A percentile compares a stretch with the other conserved stretches of the same genome.
phyloP scores from a whole-genome alignment of 2,329 filamentous ascomycete genomes.

The Alternaria viburni region DNA sequence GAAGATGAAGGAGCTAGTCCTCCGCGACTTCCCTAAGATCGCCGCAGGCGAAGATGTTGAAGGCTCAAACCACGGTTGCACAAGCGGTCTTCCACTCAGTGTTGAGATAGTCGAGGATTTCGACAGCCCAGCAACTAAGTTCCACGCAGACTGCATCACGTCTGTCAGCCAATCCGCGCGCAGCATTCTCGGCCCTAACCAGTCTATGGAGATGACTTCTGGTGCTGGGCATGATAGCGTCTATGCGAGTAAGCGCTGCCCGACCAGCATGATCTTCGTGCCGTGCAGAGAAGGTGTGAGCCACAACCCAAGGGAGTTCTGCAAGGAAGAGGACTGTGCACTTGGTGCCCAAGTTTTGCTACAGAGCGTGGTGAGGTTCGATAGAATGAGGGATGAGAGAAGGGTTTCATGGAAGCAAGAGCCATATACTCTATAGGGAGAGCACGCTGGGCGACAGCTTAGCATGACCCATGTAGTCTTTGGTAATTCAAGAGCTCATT shows the following conservation, averaged over 20 bases:
- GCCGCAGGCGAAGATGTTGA: constrained; percentile 63
- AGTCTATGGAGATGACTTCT: constrained; percentile 62
- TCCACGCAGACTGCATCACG: constrained; percentile 70
- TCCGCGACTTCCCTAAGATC: constrained; percentile 64
- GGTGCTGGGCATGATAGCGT: constrained; percentile 69
- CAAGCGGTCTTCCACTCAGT: constrained; percentile 57
- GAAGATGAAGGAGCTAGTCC: constrained; percentile 63
- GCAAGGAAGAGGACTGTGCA: constrained; percentile 54
- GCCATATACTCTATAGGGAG: constrained; percentile 31
- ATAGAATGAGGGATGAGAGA: constrained; percentile 51
- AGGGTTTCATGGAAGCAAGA: constrained; percentile 37
- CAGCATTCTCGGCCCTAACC: constrained; percentile 59
- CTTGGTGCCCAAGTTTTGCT: constrained; percentile 57
- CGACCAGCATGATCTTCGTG: constrained; percentile 58
- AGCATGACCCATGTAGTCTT: neutral
- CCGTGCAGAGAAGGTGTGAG: constrained; percentile 56
- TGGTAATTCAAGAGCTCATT: neutral
- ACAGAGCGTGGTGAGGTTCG: constrained; percentile 58
- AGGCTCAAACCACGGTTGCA: constrained; percentile 52
- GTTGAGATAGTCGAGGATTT: constrained; percentile 68
- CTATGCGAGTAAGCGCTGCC: constrained; percentile 52
- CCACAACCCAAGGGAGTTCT: constrained; percentile 56
- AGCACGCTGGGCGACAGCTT: neutral
- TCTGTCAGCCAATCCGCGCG: constrained; percentile 68
- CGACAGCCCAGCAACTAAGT: constrained; percentile 62